Base-by-base conservation (phyloP, 768 basidiomycete species). In the Hydnum rufescens region DNA sequence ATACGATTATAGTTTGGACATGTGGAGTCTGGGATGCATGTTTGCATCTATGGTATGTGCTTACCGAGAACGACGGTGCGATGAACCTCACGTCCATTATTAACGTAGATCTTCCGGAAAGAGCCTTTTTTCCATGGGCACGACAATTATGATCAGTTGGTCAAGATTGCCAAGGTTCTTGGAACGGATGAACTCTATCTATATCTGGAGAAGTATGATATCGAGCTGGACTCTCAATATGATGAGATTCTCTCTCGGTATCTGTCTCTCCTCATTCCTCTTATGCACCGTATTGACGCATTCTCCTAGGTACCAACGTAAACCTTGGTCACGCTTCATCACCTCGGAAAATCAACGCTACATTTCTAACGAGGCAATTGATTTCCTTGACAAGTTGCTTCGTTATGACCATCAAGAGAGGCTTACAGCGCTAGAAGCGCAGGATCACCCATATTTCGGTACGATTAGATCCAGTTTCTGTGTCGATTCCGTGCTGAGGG, bases 21-120 rank as follows among this genome's bases (percentile, higher is more conserved):
- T 82, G 65, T 82, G 80, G 80, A 76, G 74, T 63, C 65, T 79
- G 53, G 80, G 80, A 18, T 81, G 80, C 63, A 82, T 80, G 74
- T 74, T 79, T 54, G 80, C 78, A 3, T 73, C 75, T 30, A 81
- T 82, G 78, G 79, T 80, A 51, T 56, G 74, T 61, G 26, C 36
- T 6, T 19, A 8, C 13, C 18, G n/a, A 5, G 30, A 4, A 32
- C 5, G 6, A 4, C 53, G 8, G 18, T 42, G n/a, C 26, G 5
- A 8, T 28, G 13, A 13, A 13, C 8, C 25, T 29, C 23, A 25
- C 23, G 39, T 28, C 52, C 36, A 8, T 51, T 48, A 28, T 51
- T 26, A 22, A 13, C 29, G 30, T 53, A 81, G 79, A 76, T 82
- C 54, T 81, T 82, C 66, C 71, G 76, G 51, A 77, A 74, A 60